Conservation (phyloP, 352 stramenopile genomes). For the Thraustotheca clavata region DNA sequence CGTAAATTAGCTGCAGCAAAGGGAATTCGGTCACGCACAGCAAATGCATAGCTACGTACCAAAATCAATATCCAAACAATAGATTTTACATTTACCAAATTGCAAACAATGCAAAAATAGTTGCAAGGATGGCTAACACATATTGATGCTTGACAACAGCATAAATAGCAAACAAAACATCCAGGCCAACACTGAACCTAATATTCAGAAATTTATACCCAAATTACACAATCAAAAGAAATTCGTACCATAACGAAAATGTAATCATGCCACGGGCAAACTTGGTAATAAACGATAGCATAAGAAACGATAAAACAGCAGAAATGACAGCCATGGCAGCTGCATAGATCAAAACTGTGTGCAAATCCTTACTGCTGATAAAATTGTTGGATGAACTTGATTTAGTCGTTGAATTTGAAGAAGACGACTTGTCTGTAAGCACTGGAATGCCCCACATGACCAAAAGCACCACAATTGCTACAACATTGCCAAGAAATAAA, state of each 20-base stretch:
- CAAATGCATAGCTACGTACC: conserved; percentile 54
- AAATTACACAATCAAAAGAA: background rate
- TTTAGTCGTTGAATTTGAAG: conserved; percentile 25
- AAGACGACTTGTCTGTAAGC: conserved; percentile 34
- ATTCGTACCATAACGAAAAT: conserved; percentile 57
- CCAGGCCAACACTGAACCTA: conserved; percentile 67
- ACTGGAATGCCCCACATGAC: conserved; percentile 58
- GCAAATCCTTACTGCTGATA: conserved; percentile 51
- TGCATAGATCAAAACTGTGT: conserved; percentile 43
- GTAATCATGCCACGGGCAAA: conserved; percentile 76
- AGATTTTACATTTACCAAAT: conserved; percentile 34
- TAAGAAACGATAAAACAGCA: conserved; percentile 44
- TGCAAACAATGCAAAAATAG: conserved; percentile 54
- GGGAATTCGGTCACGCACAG: conserved; percentile 85
- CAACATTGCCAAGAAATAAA: conserved; percentile 70
- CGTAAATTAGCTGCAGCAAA: conserved; percentile 91
- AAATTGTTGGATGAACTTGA: conserved; percentile 23
- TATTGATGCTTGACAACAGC: conserved; percentile 60
- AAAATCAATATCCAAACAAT: conserved; percentile 26
- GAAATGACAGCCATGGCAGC: conserved; percentile 48
- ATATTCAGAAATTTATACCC: background rate
- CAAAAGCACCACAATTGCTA: conserved; percentile 56
- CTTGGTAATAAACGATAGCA: conserved; percentile 75
- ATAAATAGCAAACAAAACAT: conserved; percentile 52
- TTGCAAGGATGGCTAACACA: conserved; percentile 54